Evolutionary conservation across 371 early-diverging fungal genomes (phyloP), one percentile per base, ranked within the genome.

Genomic region (Mucor velutinosus): DNA sequence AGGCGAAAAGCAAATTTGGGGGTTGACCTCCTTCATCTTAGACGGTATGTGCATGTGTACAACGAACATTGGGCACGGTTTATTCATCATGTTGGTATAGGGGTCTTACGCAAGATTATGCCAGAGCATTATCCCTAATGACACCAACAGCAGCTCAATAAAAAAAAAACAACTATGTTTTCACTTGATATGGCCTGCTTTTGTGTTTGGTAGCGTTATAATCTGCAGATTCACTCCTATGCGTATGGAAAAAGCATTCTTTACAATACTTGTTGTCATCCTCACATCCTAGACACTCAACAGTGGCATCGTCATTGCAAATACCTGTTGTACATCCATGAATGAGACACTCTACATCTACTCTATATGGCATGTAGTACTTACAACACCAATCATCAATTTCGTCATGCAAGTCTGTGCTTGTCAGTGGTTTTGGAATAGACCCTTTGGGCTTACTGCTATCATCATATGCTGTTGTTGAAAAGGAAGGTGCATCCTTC

Each of bases 1-100:
- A 49, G 82, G 73, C 1, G 84, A 77, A 15, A 72, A 75, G 30
- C 81, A 85, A 19, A 82, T 94, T n/a, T 94, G 95, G 95, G 95
- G 95, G 1, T 69, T 96, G 65, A 96, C 96, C 3, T 93, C 92
- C 6, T 93, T 88, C 74, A 86, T 94, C 19, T 65, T 95, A 57
- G 81, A 92, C 62, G 87, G 88, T 75, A 82, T 53, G 17, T 7
- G 55, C 41, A 41, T 14, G 14, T 37, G 37, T 35, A 15, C 32
- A 41, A 35, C 1, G 23, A 45, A 47, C 11, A 39, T 7, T 33
- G 32, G 11, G 19, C 12, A 7, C 1, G 33, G 33, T 23, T 58
- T 19, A 35, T 27, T 62, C 49, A 64, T 59, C 15, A 17, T 15
- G 17, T 53, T 23, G 61, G 11, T 45, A 12, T 59, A 77, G 80